Base-by-base conservation (phyloP, 306 rosid genomes). In the Trifolium subterraneum region DNA sequence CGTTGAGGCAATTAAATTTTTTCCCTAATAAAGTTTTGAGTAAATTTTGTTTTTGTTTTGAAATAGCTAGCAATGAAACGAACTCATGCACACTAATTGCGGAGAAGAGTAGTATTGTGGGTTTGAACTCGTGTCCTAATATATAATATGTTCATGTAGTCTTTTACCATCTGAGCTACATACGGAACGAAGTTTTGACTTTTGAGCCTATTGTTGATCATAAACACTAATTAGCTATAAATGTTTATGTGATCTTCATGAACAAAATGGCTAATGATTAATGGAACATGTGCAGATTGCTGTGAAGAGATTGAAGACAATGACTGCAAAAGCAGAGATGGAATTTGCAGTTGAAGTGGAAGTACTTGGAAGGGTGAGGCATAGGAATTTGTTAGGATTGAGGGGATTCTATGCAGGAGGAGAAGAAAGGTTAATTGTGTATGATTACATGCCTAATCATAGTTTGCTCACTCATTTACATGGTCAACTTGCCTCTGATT, bases 281-380 rank as follows among this genome's bases (percentile, higher is more conserved):
- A n/a, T 62, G 35, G 36, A 62, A 39, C 27, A 31, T 56, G 4
- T 68, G 70, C 81, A 93, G 98, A 90, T 93, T n/a, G 98, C 97
- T 1, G 97, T 93, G 79, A 93, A 93, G 80, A 78, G 97, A 5
- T 72, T 93, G 61, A 93, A 93, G 77, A 72, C 88, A 3, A 85
- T 91, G 92, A 93, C 86, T n/a, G 88, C 92, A n/a, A 93, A 91
- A 84, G 91, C 96, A 31, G 97, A 93, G 83, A 93, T 91, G 98
- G 98, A 93, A 72, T 93, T 93, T 67, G 98, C 98, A 6, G 97
- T 93, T 11, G 94, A 93, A 86, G 98, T 91, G 20, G 98, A 93
- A 83, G 88, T 93, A 45, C 94, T 91, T 13, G 98, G 92, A 44
- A 83, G 98, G 75, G 98, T 93, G 62, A 85, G 94, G 56, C 98